Base-by-base conservation (phyloP, 2,329 filamentous ascomycete genomes). In the Bipolaris oryzae region DNA sequence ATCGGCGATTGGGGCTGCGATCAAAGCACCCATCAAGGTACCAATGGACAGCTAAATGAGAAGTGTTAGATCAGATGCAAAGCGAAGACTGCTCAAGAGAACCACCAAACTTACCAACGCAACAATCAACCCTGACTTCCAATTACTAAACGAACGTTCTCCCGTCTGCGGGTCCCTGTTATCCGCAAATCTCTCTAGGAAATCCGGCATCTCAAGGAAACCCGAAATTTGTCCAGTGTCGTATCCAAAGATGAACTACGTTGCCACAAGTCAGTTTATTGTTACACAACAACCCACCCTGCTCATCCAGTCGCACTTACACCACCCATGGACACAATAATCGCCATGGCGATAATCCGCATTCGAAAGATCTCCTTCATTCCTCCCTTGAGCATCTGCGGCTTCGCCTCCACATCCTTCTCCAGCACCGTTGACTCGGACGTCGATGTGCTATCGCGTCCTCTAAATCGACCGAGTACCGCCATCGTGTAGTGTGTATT, bases 11-110 rank as follows among this genome's bases (percentile, higher is more conserved):
- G 84, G 85, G 9, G 86, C 80, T 28, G 78, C 77, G 25, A 78
- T 74, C 2, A 92, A 78, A 5, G 89, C 84, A 25, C 90, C 89
- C 58, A 92, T 85, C 72, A 92, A 90, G 6, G 89, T 92, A 28
- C 89, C 89, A 20, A 88, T 87, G 0, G 88, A 91, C 15, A 92
- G 80, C 69, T 72, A 39, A 34, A 62, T 35, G 20, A 23, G 5
- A 25, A 23, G 10, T 18, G 23, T 37, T 16, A 45, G 34, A 2
- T 53, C 42, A 18, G 31, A 25, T n/a, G n/a, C 13, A 16, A 18
- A 25, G 37, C 10, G 4, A 9, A 5, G 11, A 6, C 5, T 15
- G 6, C 20, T 7, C 3, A 28, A 2, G 18, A 23, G n/a, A 18
- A 21, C 3, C 35, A 3, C 23, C 5, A 21, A 61, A 61, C 68